Evolutionary conservation across 192 early-diverging fungal species (phyloP).

Genomic region (Entomortierella beljakovae): DNA sequence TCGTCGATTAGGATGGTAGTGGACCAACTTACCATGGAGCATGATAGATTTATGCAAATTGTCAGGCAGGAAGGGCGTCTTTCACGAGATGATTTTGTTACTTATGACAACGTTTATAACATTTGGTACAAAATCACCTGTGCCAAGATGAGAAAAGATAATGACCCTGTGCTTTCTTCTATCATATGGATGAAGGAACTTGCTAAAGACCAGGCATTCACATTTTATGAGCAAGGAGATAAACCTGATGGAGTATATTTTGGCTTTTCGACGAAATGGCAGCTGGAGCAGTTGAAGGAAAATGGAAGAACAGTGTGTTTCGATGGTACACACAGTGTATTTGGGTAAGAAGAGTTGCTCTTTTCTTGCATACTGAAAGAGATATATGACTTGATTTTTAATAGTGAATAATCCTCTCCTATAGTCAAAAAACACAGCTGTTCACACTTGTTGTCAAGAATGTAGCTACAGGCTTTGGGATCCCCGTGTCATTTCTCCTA

Average conservation of each 20-base stretch:
- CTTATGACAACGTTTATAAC: slow-evolving; percentile 16
- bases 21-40: slow-evolving; percentile 16
- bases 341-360: slow-evolving; percentile 1
- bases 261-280: slow-evolving; percentile 27
- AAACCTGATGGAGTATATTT: slow-evolving; percentile 1
- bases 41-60: slow-evolving; percentile 15
- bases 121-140: slow-evolving; percentile 12
- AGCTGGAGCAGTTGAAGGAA: slow-evolving; percentile 9
- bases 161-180: slow-evolving; percentile 7
- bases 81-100: slow-evolving; percentile 21
- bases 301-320: slow-evolving; percentile 12
- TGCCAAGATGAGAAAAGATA: slow-evolving; percentile 19
- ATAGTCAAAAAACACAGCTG: slow-evolving; percentile 12
- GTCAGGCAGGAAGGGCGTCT: slow-evolving; percentile 6
- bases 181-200: slow-evolving; percentile 20
- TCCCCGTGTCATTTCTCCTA: slow-evolving; percentile 23
- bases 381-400: not conserved
- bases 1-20: slow-evolving; percentile 7
- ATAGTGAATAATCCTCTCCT: not conserved
- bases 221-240: slow-evolving; percentile 3
- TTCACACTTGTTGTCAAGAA: slow-evolving; percentile 21
- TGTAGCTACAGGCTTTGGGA: slow-evolving; percentile 17
- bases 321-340: slow-evolving; percentile 16
- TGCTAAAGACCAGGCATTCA: not conserved
- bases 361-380: not conserved